These are phyloP conservation scores for Kockiozyma suomiensis DNA, from an alignment of 805 yeast genomes.

Conservation along the genomic window DNA sequence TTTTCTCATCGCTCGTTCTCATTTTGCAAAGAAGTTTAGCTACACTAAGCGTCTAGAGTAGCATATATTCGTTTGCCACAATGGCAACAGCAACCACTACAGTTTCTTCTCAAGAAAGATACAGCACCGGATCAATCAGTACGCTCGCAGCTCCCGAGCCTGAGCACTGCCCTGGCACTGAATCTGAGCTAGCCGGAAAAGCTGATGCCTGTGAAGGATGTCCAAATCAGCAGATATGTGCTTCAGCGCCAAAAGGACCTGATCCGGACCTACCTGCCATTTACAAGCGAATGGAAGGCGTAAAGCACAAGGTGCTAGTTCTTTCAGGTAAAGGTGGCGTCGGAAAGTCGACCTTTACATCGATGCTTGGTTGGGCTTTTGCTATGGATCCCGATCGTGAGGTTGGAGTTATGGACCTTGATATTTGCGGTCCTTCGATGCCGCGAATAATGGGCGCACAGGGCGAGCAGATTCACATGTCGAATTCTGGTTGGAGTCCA, in stretches of 20 bases:
- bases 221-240: slow-evolving; percentile 89
- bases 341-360: slow-evolving; percentile 93
- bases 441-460: slow-evolving; percentile 93
- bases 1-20: too few relatives aligned
- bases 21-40: not conserved
- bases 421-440: slow-evolving; percentile 96
- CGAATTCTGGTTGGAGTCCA: slow-evolving; percentile 94
- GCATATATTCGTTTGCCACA: slow-evolving; percentile 11
- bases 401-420: slow-evolving; percentile 95
- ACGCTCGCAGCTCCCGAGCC: slow-evolving; percentile 75
- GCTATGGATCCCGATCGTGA: slow-evolving; percentile 64
- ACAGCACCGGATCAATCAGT: slow-evolving; percentile 10
- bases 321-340: slow-evolving; percentile 83
- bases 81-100: slow-evolving; percentile 25
- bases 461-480: slow-evolving; percentile 82
- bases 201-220: slow-evolving; percentile 95
- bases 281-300: slow-evolving; percentile 61
- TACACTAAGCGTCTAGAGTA: too few relatives aligned
- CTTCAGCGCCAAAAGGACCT: slow-evolving; percentile 68
- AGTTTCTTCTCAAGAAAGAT: not conserved
- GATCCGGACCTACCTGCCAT: slow-evolving; percentile 89
- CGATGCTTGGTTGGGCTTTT: slow-evolving; percentile 95
- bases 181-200: slow-evolving; percentile 88
- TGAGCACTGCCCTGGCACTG: slow-evolving; percentile 99
- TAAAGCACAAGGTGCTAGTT: slow-evolving; percentile 77